Conservation (phyloP, 345 rosid genomes). For the Lepidium africanum region DNA sequence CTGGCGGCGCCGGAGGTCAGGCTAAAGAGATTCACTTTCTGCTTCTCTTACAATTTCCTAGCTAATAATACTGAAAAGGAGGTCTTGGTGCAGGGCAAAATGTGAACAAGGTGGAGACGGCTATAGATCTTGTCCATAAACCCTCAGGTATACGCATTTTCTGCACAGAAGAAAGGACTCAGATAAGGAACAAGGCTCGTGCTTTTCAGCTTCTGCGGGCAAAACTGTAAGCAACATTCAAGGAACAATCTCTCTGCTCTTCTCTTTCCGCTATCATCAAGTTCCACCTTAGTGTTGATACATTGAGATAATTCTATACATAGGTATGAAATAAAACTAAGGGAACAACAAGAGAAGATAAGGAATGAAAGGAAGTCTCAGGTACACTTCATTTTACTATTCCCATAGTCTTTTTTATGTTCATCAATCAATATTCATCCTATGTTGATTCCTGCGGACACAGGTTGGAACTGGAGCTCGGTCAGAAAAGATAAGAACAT, state of each 20-base stretch:
- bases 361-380: conserved; percentile 67
- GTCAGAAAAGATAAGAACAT: conserved; percentile 92
- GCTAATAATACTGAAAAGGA: conserved; percentile 2
- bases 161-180: conserved; percentile 96
- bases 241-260: background rate
- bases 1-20: conserved; percentile 98
- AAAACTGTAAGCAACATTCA: conserved; percentile 54
- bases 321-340: conserved; percentile 87
- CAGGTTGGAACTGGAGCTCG: conserved; percentile 97
- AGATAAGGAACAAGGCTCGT: conserved; percentile 62
- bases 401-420: background rate
- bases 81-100: conserved; percentile 67
- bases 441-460: conserved; percentile 4
- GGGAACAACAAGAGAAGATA: conserved; percentile 82
- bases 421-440: background rate
- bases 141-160: conserved; percentile 94
- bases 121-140: conserved; percentile 87
- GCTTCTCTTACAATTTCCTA: background rate
- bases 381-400: conserved; percentile 31
- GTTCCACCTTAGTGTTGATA: background rate
- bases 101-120: conserved; percentile 98
- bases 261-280: background rate
- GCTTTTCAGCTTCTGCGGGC: conserved; percentile 93
- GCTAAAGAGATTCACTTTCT: background rate
- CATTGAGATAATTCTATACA: conserved; percentile 22